Conservation (phyloP, 2,329 filamentous ascomycete species). For the Tolypocladium sp. region DNA sequence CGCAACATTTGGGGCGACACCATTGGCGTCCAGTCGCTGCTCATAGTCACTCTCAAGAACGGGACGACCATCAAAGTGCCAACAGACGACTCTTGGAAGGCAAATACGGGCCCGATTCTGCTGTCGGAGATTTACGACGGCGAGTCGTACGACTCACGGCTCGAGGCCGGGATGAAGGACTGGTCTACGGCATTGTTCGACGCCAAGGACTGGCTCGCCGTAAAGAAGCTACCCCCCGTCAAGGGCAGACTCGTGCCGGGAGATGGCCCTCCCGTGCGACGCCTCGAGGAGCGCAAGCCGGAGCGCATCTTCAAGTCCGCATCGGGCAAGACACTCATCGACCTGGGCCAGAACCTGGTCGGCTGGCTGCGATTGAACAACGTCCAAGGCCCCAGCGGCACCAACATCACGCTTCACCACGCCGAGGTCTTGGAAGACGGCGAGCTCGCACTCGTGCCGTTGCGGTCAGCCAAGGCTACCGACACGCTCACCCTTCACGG, state of each 20-base stretch:
- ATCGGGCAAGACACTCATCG: neutral
- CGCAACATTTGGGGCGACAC: conserved; percentile 26
- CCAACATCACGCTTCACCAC: neutral
- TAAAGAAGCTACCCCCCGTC: neutral
- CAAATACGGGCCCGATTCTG: conserved; percentile 20
- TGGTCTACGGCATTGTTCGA: neutral
- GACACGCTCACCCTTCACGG: neutral
- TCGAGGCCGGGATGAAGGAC: neutral
- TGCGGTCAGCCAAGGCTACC: neutral
- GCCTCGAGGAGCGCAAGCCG: neutral
- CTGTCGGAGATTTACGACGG: conserved; percentile 41
- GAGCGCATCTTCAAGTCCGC: neutral
- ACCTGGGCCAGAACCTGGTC: neutral
- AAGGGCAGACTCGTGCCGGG: neutral
- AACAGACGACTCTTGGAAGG: conserved; percentile 29
- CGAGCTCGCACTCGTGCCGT: neutral
- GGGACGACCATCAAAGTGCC: conserved; percentile 16
- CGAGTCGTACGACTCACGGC: conserved; percentile 20
- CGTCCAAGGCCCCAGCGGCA: neutral
- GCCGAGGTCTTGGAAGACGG: neutral
- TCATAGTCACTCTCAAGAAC: conserved; percentile 24
- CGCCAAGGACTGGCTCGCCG: neutral
- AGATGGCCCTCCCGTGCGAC: neutral
- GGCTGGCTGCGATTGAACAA: neutral
- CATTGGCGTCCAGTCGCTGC: conserved; percentile 27